Evolutionary conservation across 2,329 filamentous ascomycete species (phyloP).

Genomic region (Fusarium multiceps): DNA sequence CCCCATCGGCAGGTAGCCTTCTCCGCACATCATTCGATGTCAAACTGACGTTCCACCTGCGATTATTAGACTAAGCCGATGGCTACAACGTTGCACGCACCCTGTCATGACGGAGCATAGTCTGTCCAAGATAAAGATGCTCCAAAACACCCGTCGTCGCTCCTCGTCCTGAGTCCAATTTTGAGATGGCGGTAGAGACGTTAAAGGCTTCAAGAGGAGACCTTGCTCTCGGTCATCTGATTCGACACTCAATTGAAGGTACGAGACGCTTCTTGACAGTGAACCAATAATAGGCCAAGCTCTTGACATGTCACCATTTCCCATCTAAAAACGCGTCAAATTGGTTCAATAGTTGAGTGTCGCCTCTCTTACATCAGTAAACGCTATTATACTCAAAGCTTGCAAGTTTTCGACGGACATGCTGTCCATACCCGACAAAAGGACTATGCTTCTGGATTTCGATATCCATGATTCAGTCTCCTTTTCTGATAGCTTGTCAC

Average conservation of each 20-base stretch:
- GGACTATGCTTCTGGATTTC: slow-evolving; percentile 33
- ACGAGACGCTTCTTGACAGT: slow-evolving; percentile 48
- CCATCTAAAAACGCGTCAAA: slow-evolving; percentile 36
- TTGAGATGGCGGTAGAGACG: slow-evolving; percentile 30
- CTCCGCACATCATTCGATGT: slow-evolving; percentile 49
- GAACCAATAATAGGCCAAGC: slow-evolving; percentile 49
- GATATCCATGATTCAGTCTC: slow-evolving; percentile 25
- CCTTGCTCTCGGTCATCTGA: slow-evolving; percentile 28
- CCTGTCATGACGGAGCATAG: slow-evolving; percentile 38
- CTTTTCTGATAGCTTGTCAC: neutral
- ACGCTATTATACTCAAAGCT: slow-evolving; percentile 39
- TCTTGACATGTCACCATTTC: slow-evolving; percentile 41
- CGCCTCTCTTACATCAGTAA: slow-evolving; percentile 27
- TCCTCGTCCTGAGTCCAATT: slow-evolving; percentile 51
- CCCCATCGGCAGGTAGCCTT: slow-evolving; percentile 53
- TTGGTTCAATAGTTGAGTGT: rapidly evolving
- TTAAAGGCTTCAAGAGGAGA: slow-evolving; percentile 1
- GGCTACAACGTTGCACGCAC: neutral
- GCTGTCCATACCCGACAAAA: slow-evolving; percentile 38
- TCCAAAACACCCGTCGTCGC: slow-evolving; percentile 50
- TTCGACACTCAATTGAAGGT: slow-evolving; percentile 47
- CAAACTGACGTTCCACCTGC: slow-evolving; percentile 50
- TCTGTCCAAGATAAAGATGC: slow-evolving; percentile 48
- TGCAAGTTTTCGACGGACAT: slow-evolving; percentile 41
- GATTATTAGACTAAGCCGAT: neutral